Conservation (phyloP, 306 rosid genomes). For the Sphenostylis stenocarpa region DNA sequence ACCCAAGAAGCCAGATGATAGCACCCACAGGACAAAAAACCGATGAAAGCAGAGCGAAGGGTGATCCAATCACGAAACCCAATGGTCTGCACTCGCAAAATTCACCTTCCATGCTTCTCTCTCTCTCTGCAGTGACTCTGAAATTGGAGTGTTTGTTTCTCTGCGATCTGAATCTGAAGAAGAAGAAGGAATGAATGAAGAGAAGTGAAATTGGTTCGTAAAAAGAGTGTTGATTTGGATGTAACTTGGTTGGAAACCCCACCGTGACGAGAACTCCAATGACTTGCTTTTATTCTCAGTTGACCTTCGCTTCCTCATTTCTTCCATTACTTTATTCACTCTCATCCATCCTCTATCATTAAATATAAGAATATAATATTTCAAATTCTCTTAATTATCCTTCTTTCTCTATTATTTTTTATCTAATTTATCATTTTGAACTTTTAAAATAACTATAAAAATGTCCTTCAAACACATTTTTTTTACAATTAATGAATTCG, state of each 20-base stretch:
- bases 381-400: too few relatives aligned
- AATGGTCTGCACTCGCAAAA: constrained; percentile 81
- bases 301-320: neutral
- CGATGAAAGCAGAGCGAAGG: constrained; percentile 65
- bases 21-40: constrained; percentile 59
- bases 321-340: neutral
- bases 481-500: too few relatives aligned
- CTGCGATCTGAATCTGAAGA: constrained; percentile 33
- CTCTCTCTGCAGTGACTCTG: neutral
- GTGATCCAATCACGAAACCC: constrained; percentile 76
- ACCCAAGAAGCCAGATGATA: constrained; percentile 75
- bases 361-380: too few relatives aligned
- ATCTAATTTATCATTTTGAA: too few relatives aligned
- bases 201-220: neutral
- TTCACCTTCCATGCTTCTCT: constrained; percentile 41
- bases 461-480: too few relatives aligned
- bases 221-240: constrained; percentile 2
- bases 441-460: too few relatives aligned
- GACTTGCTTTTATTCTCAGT: constrained; percentile 20
- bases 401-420: too few relatives aligned
- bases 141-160: too few relatives aligned
- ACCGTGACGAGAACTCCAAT: constrained; percentile 34
- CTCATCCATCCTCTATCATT: neutral
- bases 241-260: constrained; percentile 26
- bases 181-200: neutral